These are phyloP conservation scores for Pseudocercospora fuligena DNA, from an alignment of 2,329 filamentous ascomycete species.

Conservation along the genomic window DNA sequence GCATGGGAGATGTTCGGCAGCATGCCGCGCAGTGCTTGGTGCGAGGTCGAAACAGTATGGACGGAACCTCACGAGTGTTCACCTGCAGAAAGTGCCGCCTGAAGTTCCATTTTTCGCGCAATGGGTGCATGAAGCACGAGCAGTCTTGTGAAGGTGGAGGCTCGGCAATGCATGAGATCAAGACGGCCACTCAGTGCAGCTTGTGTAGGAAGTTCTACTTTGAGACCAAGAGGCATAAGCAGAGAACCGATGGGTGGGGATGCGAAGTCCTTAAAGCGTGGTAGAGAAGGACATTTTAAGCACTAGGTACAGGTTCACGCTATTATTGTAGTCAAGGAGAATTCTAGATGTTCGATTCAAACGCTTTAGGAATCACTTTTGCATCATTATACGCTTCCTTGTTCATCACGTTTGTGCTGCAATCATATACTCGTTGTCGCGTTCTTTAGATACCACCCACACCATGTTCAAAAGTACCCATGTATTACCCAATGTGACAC, in stretches of 20 bases:
- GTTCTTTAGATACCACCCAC: no score
- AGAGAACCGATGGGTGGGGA: background rate
- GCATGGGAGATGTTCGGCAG: background rate
- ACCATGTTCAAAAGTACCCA: no score
- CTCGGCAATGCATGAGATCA: background rate
- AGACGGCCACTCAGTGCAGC: background rate
- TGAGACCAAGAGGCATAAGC: background rate
- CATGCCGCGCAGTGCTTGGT: background rate
- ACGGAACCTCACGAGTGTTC: background rate
- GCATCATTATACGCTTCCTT: no score
- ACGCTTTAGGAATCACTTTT: no score
- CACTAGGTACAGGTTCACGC: background rate
- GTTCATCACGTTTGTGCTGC: no score
- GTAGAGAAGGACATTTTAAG: background rate
- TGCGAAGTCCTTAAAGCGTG: background rate
- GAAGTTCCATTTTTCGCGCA: background rate
- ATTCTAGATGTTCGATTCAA: no score
- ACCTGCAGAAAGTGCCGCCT: background rate
- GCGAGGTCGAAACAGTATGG: background rate
- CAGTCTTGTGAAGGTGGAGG: background rate
- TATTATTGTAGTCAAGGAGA: background rate
- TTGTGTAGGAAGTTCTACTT: background rate
- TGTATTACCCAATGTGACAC: no score
- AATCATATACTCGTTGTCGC: no score
- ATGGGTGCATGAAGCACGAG: background rate